A percentile compares a stretch with the other conserved stretches of the same genome.
phyloP scores from a whole-genome alignment of 192 early-diverging fungal genomes.

The Podila epicladia region DNA sequence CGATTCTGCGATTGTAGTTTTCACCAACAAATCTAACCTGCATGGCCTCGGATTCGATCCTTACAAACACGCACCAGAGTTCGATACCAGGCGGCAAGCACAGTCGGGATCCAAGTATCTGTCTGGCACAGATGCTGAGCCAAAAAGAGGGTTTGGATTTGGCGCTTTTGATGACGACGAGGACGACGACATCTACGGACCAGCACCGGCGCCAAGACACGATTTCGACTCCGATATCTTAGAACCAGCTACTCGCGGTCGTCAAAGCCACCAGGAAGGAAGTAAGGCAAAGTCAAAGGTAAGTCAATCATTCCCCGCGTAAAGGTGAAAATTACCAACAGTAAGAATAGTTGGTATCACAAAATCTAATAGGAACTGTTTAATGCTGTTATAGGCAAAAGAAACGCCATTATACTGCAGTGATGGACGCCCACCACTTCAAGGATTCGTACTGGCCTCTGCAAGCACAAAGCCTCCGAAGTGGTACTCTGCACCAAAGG shows the following conservation, averaged over 20 bases:
- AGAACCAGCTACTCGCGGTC: constrained; percentile 39
- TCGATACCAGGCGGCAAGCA: constrained; percentile 28
- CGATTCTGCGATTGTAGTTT: constrained; percentile 62
- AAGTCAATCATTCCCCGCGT: not conserved
- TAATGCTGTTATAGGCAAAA: not conserved
- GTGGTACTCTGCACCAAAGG: constrained; percentile 53
- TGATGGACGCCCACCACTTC: constrained; percentile 66
- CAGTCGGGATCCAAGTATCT: constrained; percentile 46
- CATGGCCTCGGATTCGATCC: constrained; percentile 81
- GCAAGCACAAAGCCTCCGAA: constrained; percentile 47
- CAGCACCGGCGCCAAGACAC: constrained; percentile 7
- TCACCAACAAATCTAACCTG: constrained; percentile 61
- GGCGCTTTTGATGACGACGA: constrained; percentile 77
- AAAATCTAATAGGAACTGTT: too few relatives aligned
- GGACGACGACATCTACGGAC: constrained; percentile 50
- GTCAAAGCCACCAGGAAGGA: constrained; percentile 4
- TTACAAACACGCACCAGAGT: constrained; percentile 71
- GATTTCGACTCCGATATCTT: constrained; percentile 23
- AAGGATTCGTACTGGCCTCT: constrained; percentile 61
- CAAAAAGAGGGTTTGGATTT: constrained; percentile 61
- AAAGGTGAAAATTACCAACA: not conserved
- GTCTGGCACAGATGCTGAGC: not conserved
- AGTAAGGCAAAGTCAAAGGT: constrained; percentile 6
- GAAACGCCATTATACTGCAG: constrained; percentile 22
- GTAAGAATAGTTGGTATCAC: too few relatives aligned